phyloP scores from a whole-genome alignment of 331 rosid species.

The Quercus phellos region DNA sequence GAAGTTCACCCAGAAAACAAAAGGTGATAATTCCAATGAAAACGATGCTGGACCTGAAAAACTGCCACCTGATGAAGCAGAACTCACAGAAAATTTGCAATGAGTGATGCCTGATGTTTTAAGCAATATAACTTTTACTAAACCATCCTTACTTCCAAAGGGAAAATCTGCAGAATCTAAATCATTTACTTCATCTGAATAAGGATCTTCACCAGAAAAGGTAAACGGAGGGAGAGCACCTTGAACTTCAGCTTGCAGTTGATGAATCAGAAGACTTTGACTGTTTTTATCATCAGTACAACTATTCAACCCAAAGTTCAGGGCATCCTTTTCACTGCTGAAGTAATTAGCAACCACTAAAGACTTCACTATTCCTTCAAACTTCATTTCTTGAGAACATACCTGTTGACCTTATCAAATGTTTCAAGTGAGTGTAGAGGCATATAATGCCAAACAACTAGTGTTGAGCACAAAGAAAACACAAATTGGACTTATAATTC shows the following conservation, averaged over 20 bases:
- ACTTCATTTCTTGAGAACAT: constrained; percentile 51
- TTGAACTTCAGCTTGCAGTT: constrained; percentile 62
- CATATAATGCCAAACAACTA: constrained; percentile 21
- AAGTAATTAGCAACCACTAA: constrained; percentile 57
- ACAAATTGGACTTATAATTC: neutral
- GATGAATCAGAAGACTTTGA: constrained; percentile 37
- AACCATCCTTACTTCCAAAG: constrained; percentile 37
- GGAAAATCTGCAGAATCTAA: constrained; percentile 39
- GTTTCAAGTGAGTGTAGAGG: constrained; percentile 30
- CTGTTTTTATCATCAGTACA: constrained; percentile 17
- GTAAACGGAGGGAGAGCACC: constrained; percentile 56
- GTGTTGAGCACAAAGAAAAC: constrained; percentile 15
- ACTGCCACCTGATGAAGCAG: constrained; percentile 47
- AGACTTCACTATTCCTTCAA: constrained; percentile 54
- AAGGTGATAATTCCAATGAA: constrained; percentile 63
- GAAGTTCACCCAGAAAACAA: constrained; percentile 73
- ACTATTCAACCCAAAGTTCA: constrained; percentile 17
- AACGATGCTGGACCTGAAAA: constrained; percentile 43
- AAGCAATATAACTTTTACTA: constrained; percentile 58
- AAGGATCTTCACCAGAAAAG: constrained; percentile 32
- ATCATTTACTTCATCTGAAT: constrained; percentile 38
- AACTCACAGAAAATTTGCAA: constrained; percentile 47
- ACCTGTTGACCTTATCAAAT: constrained; percentile 49
- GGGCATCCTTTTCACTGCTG: constrained; percentile 35
- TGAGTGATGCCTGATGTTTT: constrained; percentile 57